Evolutionary conservation across 1,139 yeast species (phyloP).

Genomic region (Yamadazyma dushanensis): DNA sequence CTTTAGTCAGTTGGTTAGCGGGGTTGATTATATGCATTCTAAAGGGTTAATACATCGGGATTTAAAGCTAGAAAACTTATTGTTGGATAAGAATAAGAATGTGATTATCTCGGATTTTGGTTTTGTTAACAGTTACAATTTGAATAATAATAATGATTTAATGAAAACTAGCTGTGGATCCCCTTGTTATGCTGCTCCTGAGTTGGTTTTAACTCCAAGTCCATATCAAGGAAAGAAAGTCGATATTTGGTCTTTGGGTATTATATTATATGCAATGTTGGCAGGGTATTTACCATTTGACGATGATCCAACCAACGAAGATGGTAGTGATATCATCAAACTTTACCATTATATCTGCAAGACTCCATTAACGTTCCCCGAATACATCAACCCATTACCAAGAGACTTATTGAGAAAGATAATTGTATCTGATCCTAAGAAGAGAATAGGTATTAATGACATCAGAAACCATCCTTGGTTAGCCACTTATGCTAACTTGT

Average conservation of each 20-base stretch:
- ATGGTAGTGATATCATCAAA: constrained; percentile 90
- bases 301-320: constrained; percentile 95
- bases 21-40: constrained; percentile 87
- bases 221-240: constrained; percentile 94
- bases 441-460: constrained; percentile 66
- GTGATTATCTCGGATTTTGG: constrained; percentile 83
- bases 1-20: constrained; percentile 90
- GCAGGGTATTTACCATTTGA: constrained; percentile 98
- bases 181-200: constrained; percentile 99
- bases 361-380: constrained; percentile 93
- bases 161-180: constrained; percentile 98
- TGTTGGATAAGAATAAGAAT: constrained; percentile 77
- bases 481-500: constrained; percentile 73
- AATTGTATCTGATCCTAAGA: constrained; percentile 82
- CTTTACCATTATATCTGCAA: constrained; percentile 88
- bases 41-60: constrained; percentile 84
- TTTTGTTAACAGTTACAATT: constrained; percentile 84
- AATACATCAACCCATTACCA: constrained; percentile 86
- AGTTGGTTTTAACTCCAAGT: constrained; percentile 80
- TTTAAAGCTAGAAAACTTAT: constrained; percentile 68
- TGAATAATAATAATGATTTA: constrained; percentile 57
- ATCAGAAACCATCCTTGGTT: constrained; percentile 88
- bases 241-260: constrained; percentile 97
- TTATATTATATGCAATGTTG: constrained; percentile 91
- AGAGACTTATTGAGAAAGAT: constrained; percentile 86